Evolutionary conservation across 176 grass and related monocot species (phyloP), one percentile per base, ranked within the genome.

Genomic region (Musa beccarii): DNA sequence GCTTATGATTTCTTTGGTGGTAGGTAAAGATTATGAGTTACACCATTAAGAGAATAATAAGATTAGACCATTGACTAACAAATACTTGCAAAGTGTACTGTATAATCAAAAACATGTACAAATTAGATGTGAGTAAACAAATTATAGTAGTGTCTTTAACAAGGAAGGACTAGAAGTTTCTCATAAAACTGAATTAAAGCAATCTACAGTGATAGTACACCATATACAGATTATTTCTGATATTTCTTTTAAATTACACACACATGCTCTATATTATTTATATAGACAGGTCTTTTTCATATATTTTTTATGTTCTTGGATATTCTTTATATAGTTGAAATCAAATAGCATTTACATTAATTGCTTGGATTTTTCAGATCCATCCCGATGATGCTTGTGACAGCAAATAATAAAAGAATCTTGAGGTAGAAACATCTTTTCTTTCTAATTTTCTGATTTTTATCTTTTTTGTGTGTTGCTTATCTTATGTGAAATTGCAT

Each of bases 371-470:
- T 17, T 52, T 78, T 76, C 78, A 96, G 92, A 96, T 92, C 65
- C 89, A 89, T 81, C 92, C 92, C 52, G 86, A 92, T 68, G 92
- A 96, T 96, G 92, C 89, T 81, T 89, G 92, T 82, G 92, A 73
- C 85, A 92, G 72, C 92, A 96, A 82, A 96, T 96, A 89, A 87
- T 96, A 85, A 96, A 83, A 96, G 6, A 43, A 43, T 75, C 84
- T 96, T 26, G 92, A 96, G 89, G 92, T 96, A 76, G 17, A 24
- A n/a, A 23, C 62, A n/a, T 17, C 12, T 69, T 43, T 2, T 51
- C 26, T 14, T 69, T 19, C 17, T 59, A 43, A 49, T 53, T 68
- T 68, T 59, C 51, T 52, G 43, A 28, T n/a, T 7, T 61, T 19
- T 14, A 14, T 7, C 8, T 61, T 61, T 12, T 2, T 17, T 16